A percentile compares a stretch with the other conserved stretches of the same genome.
Conservation (phyloP, 306 rosid genomes). For the Hippophae gyantsensis region DNA sequence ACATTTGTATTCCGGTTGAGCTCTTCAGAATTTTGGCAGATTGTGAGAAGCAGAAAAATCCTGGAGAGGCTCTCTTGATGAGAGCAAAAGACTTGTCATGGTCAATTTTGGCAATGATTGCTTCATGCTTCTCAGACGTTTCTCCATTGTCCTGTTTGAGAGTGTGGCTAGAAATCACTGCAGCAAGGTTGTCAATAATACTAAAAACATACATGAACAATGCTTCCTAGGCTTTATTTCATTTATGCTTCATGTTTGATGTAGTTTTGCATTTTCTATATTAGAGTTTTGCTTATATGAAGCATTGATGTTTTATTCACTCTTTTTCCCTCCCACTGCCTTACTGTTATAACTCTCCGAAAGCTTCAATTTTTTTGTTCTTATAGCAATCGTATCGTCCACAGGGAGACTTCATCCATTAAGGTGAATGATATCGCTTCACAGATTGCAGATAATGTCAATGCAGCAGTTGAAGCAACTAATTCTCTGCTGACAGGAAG, state of each 20-base stretch:
- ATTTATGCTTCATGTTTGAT: background rate
- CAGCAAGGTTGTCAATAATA: constrained; percentile 65
- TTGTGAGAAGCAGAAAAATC: constrained; percentile 64
- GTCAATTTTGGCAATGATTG: constrained; percentile 91
- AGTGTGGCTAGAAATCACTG: constrained; percentile 94
- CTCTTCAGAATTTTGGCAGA: constrained; percentile 80
- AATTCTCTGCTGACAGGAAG: constrained; percentile 53
- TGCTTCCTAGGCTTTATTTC: constrained; percentile 20
- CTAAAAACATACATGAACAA: constrained; percentile 15
- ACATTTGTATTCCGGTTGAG: constrained; percentile 62
- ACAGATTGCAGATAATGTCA: constrained; percentile 74
- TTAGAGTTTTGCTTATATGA: too few relatives aligned
- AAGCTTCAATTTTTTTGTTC: constrained; percentile 12
- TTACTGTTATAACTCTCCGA: background rate
- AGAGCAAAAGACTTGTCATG: constrained; percentile 93
- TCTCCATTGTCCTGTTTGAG: constrained; percentile 82
- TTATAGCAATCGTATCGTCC: constrained; percentile 25
- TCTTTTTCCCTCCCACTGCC: background rate
- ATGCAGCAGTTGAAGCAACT: constrained; percentile 84
- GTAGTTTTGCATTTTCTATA: background rate
- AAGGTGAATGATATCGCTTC: constrained; percentile 91
- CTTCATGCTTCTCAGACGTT: constrained; percentile 85
- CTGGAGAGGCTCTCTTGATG: constrained; percentile 78
- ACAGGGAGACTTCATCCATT: constrained; percentile 89
- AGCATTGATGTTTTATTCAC: background rate